These are phyloP conservation scores for Bryum argenteum DNA, from an alignment of 225 moss, liverwort and hornwort genomes.

Conservation along the genomic window DNA sequence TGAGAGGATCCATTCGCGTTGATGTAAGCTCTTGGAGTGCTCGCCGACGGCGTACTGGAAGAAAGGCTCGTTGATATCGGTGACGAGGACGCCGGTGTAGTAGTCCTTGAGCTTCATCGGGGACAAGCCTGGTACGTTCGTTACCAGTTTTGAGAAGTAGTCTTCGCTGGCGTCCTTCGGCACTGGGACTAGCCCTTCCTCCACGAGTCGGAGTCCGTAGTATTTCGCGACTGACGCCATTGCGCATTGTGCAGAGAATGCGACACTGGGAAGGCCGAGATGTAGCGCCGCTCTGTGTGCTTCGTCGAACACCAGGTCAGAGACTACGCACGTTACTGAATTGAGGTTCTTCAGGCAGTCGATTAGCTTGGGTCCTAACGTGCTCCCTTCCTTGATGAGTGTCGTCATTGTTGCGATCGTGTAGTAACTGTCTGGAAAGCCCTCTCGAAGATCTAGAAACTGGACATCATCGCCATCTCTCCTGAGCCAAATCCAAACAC, in stretches of 20 bases:
- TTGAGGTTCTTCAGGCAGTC: constrained; percentile 6
- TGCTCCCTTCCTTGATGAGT: background rate
- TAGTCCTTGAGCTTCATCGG: constrained; percentile 28
- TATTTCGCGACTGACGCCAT: constrained; percentile 25
- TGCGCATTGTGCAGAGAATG: constrained; percentile 1
- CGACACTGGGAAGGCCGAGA: constrained; percentile 21
- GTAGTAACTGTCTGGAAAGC: constrained; percentile 30
- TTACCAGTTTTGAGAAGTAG: constrained; percentile 8
- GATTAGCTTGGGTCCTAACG: constrained; percentile 6
- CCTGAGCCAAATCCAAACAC: constrained; percentile 11
- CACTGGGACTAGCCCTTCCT: constrained; percentile 21
- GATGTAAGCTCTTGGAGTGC: constrained; percentile 11
- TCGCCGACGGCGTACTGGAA: constrained; percentile 10
- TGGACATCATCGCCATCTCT: constrained; percentile 8
- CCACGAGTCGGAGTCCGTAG: constrained; percentile 19
- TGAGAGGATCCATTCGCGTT: constrained; percentile 26
- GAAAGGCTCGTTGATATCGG: background rate
- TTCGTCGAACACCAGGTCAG: constrained; percentile 23
- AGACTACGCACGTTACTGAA: constrained; percentile 30
- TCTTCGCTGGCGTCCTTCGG: constrained; percentile 5
- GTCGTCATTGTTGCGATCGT: background rate
- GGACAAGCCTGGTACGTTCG: constrained; percentile 20
- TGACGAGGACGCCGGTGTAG: constrained; percentile 12
- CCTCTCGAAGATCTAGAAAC: constrained; percentile 28
- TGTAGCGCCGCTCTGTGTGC: constrained; percentile 20